Evolutionary conservation across 140 eudicot genomes (phyloP), one percentile per base, ranked within the genome.

Genomic region (Bidens hawaiensis): DNA sequence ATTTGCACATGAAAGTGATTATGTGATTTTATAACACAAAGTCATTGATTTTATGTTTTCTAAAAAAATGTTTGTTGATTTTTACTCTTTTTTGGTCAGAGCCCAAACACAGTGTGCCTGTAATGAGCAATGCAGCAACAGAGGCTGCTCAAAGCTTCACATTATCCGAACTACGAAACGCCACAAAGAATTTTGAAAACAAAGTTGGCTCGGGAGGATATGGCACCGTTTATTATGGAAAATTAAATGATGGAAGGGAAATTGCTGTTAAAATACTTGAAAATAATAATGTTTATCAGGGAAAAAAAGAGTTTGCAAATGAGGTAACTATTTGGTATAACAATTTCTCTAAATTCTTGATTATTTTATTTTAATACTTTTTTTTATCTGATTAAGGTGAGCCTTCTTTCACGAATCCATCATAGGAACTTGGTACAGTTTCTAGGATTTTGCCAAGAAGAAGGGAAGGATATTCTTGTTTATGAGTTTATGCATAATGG

Each of bases 371-470:
- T 14, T 1, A 15, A 10, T 38, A 11, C 5, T 31, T 22, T 13
- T 59, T 59, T 33, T 11, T 59, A 3, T 77, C 11, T 33, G 60
- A 36, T 45, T 11, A 53, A 93, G 99, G 99, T 93, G 65, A 79
- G 96, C 65, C 96, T 93, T 70, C 99, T 93, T 57, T 93, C 99
- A 40, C 80, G 99, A 69, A 93, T 93, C 78, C 99, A 93, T 84
- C 99, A 93, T 78, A 76, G 96, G 67, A 93, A 93, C 70, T 75
- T 93, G 72, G 95, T 93, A 82, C 99, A 88, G 74, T 93, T 93
- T 75, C 87, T 93, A 19, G 99, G 99, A 26, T 93, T 76, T 77
- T 93, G 99, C 76, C 99, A 93, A 81, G 99, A 85, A 81, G 99
- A 93, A 19, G 95, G 86, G 65, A 85, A 67, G 78, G 83, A 83